Evolutionary conservation across 108 stramenopile species (phyloP).

Genomic region (Bacterosira constricta): DNA sequence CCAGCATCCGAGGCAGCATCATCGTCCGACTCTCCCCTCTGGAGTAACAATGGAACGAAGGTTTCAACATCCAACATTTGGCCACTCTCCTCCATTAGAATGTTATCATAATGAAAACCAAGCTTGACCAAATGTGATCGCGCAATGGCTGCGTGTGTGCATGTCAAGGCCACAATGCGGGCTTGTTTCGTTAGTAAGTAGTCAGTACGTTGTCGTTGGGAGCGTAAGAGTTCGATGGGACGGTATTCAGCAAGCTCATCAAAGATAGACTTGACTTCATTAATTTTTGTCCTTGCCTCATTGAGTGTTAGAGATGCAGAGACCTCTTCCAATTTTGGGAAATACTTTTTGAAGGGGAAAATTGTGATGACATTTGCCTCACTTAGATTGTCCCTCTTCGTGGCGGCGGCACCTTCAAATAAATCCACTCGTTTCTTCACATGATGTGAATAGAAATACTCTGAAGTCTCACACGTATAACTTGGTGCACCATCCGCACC

Average conservation of each 20-base stretch:
- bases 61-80: slow-evolving; percentile 98
- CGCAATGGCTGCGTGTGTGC: slow-evolving; percentile 98
- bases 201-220: slow-evolving; percentile 91
- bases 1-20: slow-evolving; percentile 42
- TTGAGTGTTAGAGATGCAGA: slow-evolving; percentile 25
- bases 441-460: slow-evolving; percentile 83
- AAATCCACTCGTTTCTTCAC: slow-evolving; percentile 58
- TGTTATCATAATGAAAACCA: slow-evolving; percentile 96
- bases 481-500: slow-evolving; percentile 81
- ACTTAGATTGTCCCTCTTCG: not conserved
- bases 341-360: slow-evolving; percentile 77
- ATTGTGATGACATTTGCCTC: slow-evolving; percentile 23
- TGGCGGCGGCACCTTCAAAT: slow-evolving; percentile 40
- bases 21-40: slow-evolving; percentile 82
- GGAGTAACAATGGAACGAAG: slow-evolving; percentile 92
- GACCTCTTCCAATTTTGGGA: slow-evolving; percentile 28
- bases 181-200: slow-evolving; percentile 97
- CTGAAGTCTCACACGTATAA: slow-evolving; percentile 96
- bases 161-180: slow-evolving; percentile 97
- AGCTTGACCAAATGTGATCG: slow-evolving; percentile 88
- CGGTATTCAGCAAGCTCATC: slow-evolving; percentile 91
- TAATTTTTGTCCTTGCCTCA: slow-evolving; percentile 53
- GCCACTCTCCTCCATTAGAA: slow-evolving; percentile 98
- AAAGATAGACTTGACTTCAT: slow-evolving; percentile 75
- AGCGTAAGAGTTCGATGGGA: slow-evolving; percentile 94